Conservation (phyloP, 352 stramenopile genomes). For the Hyaloperonospora arabidopsidis region DNA sequence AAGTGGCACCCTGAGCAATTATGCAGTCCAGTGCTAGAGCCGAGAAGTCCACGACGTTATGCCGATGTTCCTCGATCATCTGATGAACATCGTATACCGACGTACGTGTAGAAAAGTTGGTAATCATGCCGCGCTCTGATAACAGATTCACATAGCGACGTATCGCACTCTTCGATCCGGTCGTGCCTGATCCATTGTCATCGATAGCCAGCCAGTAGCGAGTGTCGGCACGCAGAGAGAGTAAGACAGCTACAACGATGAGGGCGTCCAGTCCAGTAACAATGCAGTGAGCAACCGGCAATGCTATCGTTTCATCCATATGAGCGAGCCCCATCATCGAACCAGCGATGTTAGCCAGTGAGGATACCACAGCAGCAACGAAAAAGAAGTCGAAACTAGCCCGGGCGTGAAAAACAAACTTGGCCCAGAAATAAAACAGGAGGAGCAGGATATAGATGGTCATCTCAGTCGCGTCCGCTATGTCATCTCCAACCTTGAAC, state of each 20-base stretch:
- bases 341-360: constrained; percentile 38
- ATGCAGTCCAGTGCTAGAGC: constrained; percentile 65
- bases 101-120: constrained; percentile 81
- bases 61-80: constrained; percentile 81
- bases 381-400: constrained; percentile 84
- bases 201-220: constrained; percentile 80
- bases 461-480: constrained; percentile 48
- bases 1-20: constrained; percentile 70
- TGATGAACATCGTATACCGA: constrained; percentile 84
- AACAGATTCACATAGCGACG: constrained; percentile 67
- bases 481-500: constrained; percentile 39
- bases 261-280: constrained; percentile 49
- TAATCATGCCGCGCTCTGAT: constrained; percentile 78
- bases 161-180: constrained; percentile 44
- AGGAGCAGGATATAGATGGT: constrained; percentile 47
- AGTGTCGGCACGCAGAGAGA: constrained; percentile 74
- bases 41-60: constrained; percentile 79
- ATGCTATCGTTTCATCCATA: constrained; percentile 15
- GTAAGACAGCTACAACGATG: constrained; percentile 58
- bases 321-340: constrained; percentile 39
- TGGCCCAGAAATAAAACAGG: constrained; percentile 70
- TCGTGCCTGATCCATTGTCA: constrained; percentile 35
- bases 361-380: constrained; percentile 42
- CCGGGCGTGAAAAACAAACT: constrained; percentile 68
- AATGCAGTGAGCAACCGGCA: constrained; percentile 44